Percentiles rank a stretch among this genome's conserved stretches.
phyloP scores from a whole-genome alignment of 2,329 filamentous ascomycete genomes.

The Calonectria crousiana region DNA sequence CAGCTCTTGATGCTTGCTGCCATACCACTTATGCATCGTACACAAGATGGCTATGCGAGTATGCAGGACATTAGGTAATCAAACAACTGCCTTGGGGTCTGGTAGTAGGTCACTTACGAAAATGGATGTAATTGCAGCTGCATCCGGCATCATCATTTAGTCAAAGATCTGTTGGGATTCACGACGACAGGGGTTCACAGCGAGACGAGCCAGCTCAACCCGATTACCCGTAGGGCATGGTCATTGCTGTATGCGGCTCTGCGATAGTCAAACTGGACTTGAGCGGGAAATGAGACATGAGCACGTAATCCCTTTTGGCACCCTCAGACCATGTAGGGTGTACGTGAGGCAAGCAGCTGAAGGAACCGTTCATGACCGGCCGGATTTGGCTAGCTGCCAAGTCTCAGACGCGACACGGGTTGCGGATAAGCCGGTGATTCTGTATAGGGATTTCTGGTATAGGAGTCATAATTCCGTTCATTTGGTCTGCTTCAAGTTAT shows the following conservation, averaged over 20 bases:
- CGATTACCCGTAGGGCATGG: neutral
- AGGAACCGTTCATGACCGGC: neutral
- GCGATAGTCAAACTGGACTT: neutral
- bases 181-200: neutral
- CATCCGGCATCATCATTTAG: neutral
- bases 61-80: neutral
- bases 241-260: neutral
- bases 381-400: neutral
- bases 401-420: neutral
- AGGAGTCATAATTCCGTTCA: too few species aligned
- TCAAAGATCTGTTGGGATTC: neutral
- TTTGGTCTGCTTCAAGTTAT: neutral
- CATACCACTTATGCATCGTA: too few species aligned
- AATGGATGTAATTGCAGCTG: neutral
- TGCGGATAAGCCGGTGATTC: neutral
- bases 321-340: neutral
- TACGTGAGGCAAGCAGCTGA: too few species aligned
- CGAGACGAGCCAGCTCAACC: neutral
- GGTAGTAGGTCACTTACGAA: neutral
- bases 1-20: too few species aligned
- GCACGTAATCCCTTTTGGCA: neutral
- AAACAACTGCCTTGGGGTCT: neutral
- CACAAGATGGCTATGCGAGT: neutral
- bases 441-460: neutral
- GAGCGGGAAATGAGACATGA: neutral